Conservation (phyloP, 495 filamentous ascomycete species). For the Friedmanniomyces endolithicus region DNA sequence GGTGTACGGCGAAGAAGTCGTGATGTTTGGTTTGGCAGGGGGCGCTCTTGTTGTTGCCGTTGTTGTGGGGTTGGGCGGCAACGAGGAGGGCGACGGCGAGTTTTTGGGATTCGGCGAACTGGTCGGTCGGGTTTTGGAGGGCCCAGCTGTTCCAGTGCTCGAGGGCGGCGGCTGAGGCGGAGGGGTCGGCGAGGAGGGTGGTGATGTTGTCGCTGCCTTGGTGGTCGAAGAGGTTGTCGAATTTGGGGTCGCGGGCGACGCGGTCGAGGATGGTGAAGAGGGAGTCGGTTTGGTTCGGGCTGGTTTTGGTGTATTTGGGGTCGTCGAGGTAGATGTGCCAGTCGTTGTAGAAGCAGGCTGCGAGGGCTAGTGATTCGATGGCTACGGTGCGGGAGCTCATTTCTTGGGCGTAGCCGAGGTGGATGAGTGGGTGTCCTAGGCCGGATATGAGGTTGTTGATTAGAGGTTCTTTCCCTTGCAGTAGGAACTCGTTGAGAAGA, state of each 20-base stretch:
- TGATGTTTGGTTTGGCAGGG: slow-evolving; percentile 41
- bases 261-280: slow-evolving; percentile 54
- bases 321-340: slow-evolving; percentile 72
- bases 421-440: slow-evolving; percentile 78
- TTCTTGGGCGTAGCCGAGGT: slow-evolving; percentile 80
- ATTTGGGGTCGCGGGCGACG: slow-evolving; percentile 39
- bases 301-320: slow-evolving; percentile 47
- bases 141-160: slow-evolving; percentile 85
- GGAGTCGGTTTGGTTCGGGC: slow-evolving; percentile 37
- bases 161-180: slow-evolving; percentile 51
- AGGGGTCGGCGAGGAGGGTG: slow-evolving; percentile 52
- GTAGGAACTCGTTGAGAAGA: slow-evolving; percentile 63
- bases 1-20: slow-evolving; percentile 76
- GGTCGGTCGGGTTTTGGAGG: slow-evolving; percentile 48
- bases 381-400: slow-evolving; percentile 64
- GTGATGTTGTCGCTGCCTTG: slow-evolving; percentile 53
- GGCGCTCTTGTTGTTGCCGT: slow-evolving; percentile 38
- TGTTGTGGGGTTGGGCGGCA: slow-evolving; percentile 30
- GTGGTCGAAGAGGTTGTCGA: slow-evolving; percentile 47
- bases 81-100: slow-evolving; percentile 62
- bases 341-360: slow-evolving; percentile 57
- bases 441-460: slow-evolving; percentile 65
- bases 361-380: slow-evolving; percentile 68
- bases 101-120: slow-evolving; percentile 68
- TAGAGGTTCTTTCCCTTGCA: slow-evolving; percentile 61